Base-by-base conservation (phyloP, 164 flowering plant species). In the Taxillus chinensis region DNA sequence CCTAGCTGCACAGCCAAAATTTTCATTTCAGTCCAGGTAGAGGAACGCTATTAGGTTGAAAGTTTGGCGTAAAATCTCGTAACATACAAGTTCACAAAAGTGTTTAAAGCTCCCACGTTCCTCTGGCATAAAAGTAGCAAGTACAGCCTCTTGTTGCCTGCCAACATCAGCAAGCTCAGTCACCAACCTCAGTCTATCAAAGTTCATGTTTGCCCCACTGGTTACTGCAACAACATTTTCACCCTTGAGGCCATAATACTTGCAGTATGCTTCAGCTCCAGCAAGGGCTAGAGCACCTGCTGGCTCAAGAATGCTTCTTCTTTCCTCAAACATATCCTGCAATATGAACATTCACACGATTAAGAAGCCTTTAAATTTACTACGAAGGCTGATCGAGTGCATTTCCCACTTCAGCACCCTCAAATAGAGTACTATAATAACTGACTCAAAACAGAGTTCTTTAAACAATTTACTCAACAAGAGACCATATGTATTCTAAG, bases 191-290 rank as follows among this genome's bases (percentile, higher is more conserved):
- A 95, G 75, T 68, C 90, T 82, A 73, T 91, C 96, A 64, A 95
- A 95, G 71, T 95, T 91, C 99, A 91, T 91, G 70, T 95, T 95
- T 58, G 99, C 99, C 41, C 97, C 99, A 71, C 93, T 89, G 49
- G 99, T 79, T 69, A 95, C 75, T 42, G 86, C 97, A 16, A 89
- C 96, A 61, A 95, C 79, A 71, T 74, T 83, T 73, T 75, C 86
- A 61, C 77, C 92, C 77, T 87, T 83, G 39, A 89, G 79, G 58
- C 91, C 92, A 77, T 95, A 83, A 71, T 87, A 87, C 57, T 80
- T 86, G 83, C 99, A 95, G 72, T 95, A 95, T n/a, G 99, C 99
- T 77, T 91, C 96, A 67, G 99, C 99, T 68, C 99, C 99, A 60
- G 99, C 99, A 43, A 95, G 79, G 14, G 99, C 77, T 69, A 95